phyloP scores from a whole-genome alignment of 2,329 filamentous ascomycete genomes.

The Colletotrichum navitas region DNA sequence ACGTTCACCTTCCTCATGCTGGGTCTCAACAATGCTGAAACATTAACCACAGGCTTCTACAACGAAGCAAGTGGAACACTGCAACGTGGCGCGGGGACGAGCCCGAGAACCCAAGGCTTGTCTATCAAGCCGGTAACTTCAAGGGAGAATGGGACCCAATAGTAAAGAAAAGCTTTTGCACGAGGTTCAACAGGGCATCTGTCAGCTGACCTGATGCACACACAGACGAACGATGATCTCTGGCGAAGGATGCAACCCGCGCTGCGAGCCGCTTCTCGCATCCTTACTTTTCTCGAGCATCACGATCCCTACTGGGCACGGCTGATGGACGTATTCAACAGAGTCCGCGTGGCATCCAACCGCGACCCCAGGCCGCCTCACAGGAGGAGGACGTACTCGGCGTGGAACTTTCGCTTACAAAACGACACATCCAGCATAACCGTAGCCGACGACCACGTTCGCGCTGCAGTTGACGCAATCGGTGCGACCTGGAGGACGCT shows the following conservation, averaged over 20 bases:
- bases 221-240: slow-evolving; percentile 45
- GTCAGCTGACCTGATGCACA: slow-evolving; percentile 7
- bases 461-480: background rate
- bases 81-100: background rate
- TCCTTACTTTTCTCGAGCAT: slow-evolving; percentile 40
- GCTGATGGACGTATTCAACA: slow-evolving; percentile 46
- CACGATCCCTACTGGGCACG: slow-evolving; percentile 44
- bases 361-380: slow-evolving; percentile 37
- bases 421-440: background rate
- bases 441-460: background rate
- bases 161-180: slow-evolving; percentile 38
- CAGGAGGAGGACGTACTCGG: background rate
- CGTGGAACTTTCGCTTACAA: background rate
- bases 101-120: slow-evolving; percentile 12
- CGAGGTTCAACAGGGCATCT: too few relatives aligned
- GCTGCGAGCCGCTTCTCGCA: slow-evolving; percentile 46
- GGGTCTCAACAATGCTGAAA: background rate
- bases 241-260: slow-evolving; percentile 49
- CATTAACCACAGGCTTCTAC: slow-evolving; percentile 29
- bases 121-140: slow-evolving; percentile 45
- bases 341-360: slow-evolving; percentile 36
- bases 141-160: slow-evolving; percentile 46
- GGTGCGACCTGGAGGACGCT: background rate
- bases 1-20: slow-evolving; percentile 1
- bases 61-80: slow-evolving; percentile 26